Base-by-base conservation (phyloP, 805 yeast genomes). In the Vanderwaltozyma yarrowii region DNA sequence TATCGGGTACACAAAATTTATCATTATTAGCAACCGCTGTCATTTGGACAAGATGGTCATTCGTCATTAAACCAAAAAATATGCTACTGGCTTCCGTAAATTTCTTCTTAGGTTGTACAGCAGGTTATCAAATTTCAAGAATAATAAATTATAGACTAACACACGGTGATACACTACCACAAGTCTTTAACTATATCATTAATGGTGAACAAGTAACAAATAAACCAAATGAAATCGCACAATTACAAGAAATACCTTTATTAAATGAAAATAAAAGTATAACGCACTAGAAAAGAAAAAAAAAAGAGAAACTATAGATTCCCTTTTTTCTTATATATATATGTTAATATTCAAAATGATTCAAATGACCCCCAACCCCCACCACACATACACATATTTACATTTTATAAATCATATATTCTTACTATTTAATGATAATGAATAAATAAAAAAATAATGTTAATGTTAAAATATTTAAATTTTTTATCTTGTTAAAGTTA, bases 11-110 rank as follows among this genome's bases (percentile, higher is more conserved):
- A 18, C 66, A 62, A 40, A 62, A 56, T 36, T 43, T 56, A 42
- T 95, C 98, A 2, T 70, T 92, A 40, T 71, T 84, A 50, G 87
- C 88, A 34, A 92, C 98, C 2, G 97, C 96, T 38, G 76, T 77
- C 40, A 88, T 92, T 53, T 92, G 98, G 98, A 92, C 98, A 25
- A 77, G 98, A 62, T 92, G 98, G 98, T 87, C 96, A 13, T 74
- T 88, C 62, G 92, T 88, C 44, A 89, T 92, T 56, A 76, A 70
- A 48, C 98, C 98, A 34, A 80, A 82, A 65, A 92, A 92, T 64
- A 70, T 72, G 51, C 68, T 92, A 44, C 70, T 92, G 50, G 98
- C 97, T 7, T 77, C 92, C 20, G 98, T 92, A 38, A 92, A 92
- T 65, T 86, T 85, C 69, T 88, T 92, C 73, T 69, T 92, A 39